Evolutionary conservation across 345 rosid species (phyloP).

Genomic region (Citrus reticulata): DNA sequence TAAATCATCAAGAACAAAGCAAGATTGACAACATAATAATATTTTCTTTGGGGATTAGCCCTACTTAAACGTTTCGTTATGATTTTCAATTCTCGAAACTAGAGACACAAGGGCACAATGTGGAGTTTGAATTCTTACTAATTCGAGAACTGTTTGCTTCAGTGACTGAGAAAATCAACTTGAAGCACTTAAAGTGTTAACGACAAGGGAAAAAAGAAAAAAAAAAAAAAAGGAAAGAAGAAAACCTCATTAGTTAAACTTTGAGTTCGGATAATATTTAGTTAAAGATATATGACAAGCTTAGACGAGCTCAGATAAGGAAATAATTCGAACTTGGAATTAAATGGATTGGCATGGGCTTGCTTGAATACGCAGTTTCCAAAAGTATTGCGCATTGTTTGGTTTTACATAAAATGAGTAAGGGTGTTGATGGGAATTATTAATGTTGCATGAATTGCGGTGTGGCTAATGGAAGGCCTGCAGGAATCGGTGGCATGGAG

Average conservation of each 20-base stretch:
- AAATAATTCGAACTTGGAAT: too few species aligned
- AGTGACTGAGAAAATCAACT: too few species aligned
- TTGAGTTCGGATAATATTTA: too few species aligned
- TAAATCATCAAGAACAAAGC: not conserved
- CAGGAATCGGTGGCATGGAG: not conserved
- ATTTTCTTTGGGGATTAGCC: not conserved
- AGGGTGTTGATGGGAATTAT: not conserved
- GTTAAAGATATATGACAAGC: too few species aligned
- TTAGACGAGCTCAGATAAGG: too few species aligned
- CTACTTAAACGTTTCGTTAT: not conserved
- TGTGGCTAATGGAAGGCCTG: conserved; percentile 20
- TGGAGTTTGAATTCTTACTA: not conserved
- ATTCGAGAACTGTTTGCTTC: not conserved
- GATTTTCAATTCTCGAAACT: conserved; percentile 15
- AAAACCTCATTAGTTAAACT: too few species aligned
- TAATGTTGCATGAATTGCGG: conserved; percentile 3
- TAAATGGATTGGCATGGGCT: not conserved
- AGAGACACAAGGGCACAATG: conserved; percentile 7
- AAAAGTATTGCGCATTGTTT: not conserved
- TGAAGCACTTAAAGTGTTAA: too few species aligned
- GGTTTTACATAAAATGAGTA: not conserved
- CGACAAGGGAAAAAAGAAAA: too few species aligned
- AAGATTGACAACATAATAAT: not conserved
- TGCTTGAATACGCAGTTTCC: not conserved
- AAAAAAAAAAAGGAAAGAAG: too few species aligned